Evolutionary conservation across 306 rosid genomes (phyloP).

Genomic region (Begonia peltatifolia): DNA sequence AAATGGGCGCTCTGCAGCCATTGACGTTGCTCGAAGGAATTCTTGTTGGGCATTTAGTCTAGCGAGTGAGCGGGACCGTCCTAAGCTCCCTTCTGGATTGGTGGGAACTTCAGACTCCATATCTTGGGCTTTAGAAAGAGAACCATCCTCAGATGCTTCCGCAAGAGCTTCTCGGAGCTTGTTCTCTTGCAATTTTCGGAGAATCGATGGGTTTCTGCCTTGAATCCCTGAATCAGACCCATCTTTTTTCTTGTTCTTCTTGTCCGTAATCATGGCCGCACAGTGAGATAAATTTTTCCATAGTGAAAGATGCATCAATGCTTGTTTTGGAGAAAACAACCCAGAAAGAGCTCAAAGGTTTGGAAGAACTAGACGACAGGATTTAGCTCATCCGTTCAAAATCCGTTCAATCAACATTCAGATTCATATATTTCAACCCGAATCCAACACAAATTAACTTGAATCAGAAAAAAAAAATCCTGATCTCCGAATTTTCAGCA

Average conservation of each 20-base stretch:
- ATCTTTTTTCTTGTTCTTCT: slow-evolving; percentile 35
- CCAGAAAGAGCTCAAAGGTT: slow-evolving; percentile 4
- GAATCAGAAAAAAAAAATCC: slow-evolving; percentile 13
- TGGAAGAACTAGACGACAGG: slow-evolving; percentile 1
- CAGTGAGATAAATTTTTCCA: slow-evolving; percentile 70
- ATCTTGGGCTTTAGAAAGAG: slow-evolving; percentile 57
- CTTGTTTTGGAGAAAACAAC: slow-evolving; percentile 11
- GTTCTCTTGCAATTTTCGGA: slow-evolving; percentile 71
- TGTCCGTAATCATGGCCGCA: slow-evolving; percentile 52
- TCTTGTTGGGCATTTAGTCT: slow-evolving; percentile 70
- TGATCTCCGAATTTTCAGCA: slow-evolving; percentile 5
- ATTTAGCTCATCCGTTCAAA: slow-evolving; percentile 19
- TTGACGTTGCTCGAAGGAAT: slow-evolving; percentile 64
- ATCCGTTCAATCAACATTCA: neutral
- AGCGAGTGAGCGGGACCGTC: slow-evolving; percentile 70
- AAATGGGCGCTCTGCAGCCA: slow-evolving; percentile 57
- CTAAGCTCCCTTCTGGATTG: slow-evolving; percentile 35
- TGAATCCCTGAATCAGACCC: slow-evolving; percentile 40
- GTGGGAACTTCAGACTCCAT: slow-evolving; percentile 45
- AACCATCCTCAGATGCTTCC: slow-evolving; percentile 95
- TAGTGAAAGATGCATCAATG: slow-evolving; percentile 53
- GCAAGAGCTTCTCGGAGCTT: slow-evolving; percentile 94
- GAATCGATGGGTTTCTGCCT: slow-evolving; percentile 39
- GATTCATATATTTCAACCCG: slow-evolving; percentile 15
- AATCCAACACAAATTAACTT: slow-evolving; percentile 10